Evolutionary conservation across 805 yeast species (phyloP).

Genomic region (Middelhovenomyces tepae): DNA sequence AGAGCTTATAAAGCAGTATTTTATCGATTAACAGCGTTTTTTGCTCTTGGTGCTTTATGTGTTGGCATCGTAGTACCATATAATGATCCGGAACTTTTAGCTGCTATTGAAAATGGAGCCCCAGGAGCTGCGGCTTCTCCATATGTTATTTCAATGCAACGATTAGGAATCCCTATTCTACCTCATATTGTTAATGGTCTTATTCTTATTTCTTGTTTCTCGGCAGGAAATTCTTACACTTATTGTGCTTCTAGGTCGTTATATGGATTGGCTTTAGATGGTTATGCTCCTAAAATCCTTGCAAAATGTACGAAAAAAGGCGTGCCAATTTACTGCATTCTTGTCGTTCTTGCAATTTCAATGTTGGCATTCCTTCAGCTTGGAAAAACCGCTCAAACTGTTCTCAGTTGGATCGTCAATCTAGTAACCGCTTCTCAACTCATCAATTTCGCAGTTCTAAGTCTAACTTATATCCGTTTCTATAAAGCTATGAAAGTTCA

Average conservation of each 20-base stretch:
- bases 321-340: slow-evolving; percentile 56
- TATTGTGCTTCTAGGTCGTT: slow-evolving; percentile 63
- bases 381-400: slow-evolving; percentile 49
- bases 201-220: slow-evolving; percentile 63
- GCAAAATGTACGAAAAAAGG: slow-evolving; percentile 55
- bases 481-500: slow-evolving; percentile 51
- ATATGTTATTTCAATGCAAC: slow-evolving; percentile 70
- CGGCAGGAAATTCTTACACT: slow-evolving; percentile 77
- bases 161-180: slow-evolving; percentile 50
- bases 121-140: slow-evolving; percentile 80
- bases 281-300: slow-evolving; percentile 65
- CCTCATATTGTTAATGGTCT: slow-evolving; percentile 77
- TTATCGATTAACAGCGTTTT: slow-evolving; percentile 56
- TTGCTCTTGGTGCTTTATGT: slow-evolving; percentile 64
- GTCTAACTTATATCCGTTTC: slow-evolving; percentile 53
- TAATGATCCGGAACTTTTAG: slow-evolving; percentile 51
- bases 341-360: slow-evolving; percentile 43
- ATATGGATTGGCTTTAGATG: slow-evolving; percentile 61
- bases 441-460: slow-evolving; percentile 49
- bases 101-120: slow-evolving; percentile 49
- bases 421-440: slow-evolving; percentile 63
- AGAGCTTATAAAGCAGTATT: slow-evolving; percentile 71
- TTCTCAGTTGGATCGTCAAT: slow-evolving; percentile 64
- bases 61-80: slow-evolving; percentile 71
- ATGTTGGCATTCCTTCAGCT: slow-evolving; percentile 58